Evolutionary conservation across 2,329 filamentous ascomycete genomes (phyloP).

Genomic region (Magnaporthiopsis rhizophila): DNA sequence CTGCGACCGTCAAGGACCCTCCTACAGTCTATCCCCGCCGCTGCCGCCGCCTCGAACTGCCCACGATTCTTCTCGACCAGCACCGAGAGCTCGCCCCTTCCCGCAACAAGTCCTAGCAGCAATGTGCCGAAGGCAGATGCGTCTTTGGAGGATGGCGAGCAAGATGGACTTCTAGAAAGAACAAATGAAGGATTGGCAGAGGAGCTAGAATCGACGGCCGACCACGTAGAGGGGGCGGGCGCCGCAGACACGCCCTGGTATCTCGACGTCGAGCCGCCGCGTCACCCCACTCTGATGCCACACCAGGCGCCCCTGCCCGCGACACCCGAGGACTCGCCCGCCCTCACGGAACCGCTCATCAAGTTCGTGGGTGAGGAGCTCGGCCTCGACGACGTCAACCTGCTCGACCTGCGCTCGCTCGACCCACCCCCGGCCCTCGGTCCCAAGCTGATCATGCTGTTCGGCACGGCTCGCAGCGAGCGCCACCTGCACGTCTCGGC

Average conservation of each 20-base stretch:
- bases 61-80: not conserved
- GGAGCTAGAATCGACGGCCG: not conserved
- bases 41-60: not conserved
- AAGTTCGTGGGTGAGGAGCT: constrained; percentile 76
- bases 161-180: not conserved
- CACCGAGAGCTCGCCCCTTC: not conserved
- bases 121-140: not conserved
- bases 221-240: not conserved
- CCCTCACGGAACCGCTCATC: constrained; percentile 63
- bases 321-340: constrained; percentile 60
- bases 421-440: constrained; percentile 85
- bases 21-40: not conserved
- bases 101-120: not conserved
- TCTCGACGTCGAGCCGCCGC: constrained; percentile 60
- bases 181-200: not conserved
- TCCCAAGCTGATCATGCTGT: constrained; percentile 82
- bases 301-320: constrained; percentile 38
- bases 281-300: constrained; percentile 40
- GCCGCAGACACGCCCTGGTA: constrained; percentile 65
- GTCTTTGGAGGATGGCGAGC: not conserved
- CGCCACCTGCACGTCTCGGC: constrained; percentile 89
- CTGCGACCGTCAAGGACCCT: not conserved
- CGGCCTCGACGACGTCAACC: constrained; percentile 70
- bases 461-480: constrained; percentile 85
- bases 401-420: constrained; percentile 76